Evolutionary conservation across 805 yeast species (phyloP), one percentile per base, ranked within the genome.

Genomic region (Tetrapisispora iriomotensis): DNA sequence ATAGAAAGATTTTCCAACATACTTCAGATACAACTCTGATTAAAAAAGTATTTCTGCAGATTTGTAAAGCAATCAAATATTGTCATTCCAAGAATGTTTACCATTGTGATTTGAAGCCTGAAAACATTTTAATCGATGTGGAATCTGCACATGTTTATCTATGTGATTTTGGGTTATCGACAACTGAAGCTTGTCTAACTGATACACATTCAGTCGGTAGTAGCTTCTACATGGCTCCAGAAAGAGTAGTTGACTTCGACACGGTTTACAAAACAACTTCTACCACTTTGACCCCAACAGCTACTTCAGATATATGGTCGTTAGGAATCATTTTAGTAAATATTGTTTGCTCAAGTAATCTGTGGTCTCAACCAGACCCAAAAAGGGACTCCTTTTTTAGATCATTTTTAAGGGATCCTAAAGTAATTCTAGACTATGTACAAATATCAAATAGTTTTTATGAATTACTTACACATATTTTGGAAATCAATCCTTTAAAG

Each of bases 51-150:
- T 81, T 82, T 51, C 53, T 72, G 30, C 96, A 92, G 62, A 71
- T 92, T 58, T 68, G 90, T 31, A 83, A 87, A 45, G 95, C 88
- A 3, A 71, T 88, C 38, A 74, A 76, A 45, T 83, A 79, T 63
- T 83, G 94, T 53, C 96, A 90, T 60, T 69, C 80, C 2, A 75
- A 73, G 45, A 80, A 82, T n/a, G 76, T 90, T 27, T 90, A 79
- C 58, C 97, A 88, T 58, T 83, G 96, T 56, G 97, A 88, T 62
- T 75, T 88, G 47, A 92, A 92, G 65, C 98, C 98, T 6, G 97
- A 92, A 60, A 92, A 92, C 65, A 74, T 92, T 41, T 66, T 92
- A 52, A 77, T 87, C 61, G 53, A 68, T 72, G 14, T 27, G 6
- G 50, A 85, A 77, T 42, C 57, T 69, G 39, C 70, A 64, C 40